phyloP scores from a whole-genome alignment of 768 basidiomycete species.

The Phylloporus rhodoxanthus region DNA sequence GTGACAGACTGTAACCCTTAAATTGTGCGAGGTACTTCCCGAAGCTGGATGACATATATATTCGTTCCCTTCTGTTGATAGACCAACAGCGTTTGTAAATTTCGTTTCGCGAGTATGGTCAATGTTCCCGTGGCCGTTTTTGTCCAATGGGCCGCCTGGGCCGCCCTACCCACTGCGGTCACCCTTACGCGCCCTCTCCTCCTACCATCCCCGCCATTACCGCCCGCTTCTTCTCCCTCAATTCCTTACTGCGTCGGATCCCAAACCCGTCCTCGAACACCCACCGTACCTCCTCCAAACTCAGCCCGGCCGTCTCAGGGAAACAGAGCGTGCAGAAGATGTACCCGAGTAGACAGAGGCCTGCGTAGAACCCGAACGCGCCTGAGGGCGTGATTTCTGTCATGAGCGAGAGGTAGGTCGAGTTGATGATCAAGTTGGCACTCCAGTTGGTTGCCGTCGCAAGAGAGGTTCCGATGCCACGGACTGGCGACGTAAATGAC shows the following conservation, averaged over 20 bases:
- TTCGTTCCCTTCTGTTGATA: too few species aligned
- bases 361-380: conserved; percentile 73
- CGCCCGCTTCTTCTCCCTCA: conserved; percentile 29
- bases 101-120: too few species aligned
- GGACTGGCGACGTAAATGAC: conserved; percentile 35
- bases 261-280: conserved; percentile 64
- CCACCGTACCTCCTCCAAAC: conserved; percentile 60
- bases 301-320: conserved; percentile 75
- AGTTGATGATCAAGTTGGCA: conserved; percentile 67
- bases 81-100: too few species aligned
- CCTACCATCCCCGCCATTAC: conserved; percentile 1
- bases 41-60: too few species aligned
- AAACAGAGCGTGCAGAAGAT: conserved; percentile 65
- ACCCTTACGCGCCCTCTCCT: neutral
- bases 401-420: conserved; percentile 80
- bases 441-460: conserved; percentile 77
- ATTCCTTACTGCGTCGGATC: conserved; percentile 47
- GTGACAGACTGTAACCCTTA: too few species aligned
- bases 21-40: too few species aligned
- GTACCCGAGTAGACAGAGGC: conserved; percentile 63
- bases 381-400: conserved; percentile 64
- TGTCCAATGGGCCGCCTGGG: too few species aligned
- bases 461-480: conserved; percentile 72
- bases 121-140: too few species aligned
- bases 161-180: neutral